Evolutionary conservation across 352 stramenopile species (phyloP).

Genomic region (Achlya hypogyna): DNA sequence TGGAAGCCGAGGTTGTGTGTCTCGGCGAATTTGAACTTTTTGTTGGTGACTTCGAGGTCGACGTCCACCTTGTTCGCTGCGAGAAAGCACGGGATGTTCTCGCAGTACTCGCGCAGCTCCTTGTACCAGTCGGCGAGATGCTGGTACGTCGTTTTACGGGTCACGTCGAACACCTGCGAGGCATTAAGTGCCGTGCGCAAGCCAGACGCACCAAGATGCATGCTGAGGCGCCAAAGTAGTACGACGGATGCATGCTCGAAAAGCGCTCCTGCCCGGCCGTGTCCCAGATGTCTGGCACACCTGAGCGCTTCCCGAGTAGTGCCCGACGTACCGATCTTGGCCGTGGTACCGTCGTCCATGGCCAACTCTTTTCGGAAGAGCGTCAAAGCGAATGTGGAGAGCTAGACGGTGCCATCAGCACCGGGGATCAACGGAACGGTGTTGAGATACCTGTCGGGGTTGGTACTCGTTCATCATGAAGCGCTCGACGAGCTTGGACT

Average conservation of each 20-base stretch:
- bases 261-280: constrained; percentile 94
- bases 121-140: constrained; percentile 88
- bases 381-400: constrained; percentile 94
- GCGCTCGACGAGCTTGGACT: constrained; percentile 93
- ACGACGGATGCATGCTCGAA: constrained; percentile 92
- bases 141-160: constrained; percentile 91
- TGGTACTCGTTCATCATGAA: constrained; percentile 96
- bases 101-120: constrained; percentile 89
- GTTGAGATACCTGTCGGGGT: constrained; percentile 52
- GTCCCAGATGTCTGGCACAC: constrained; percentile 91
- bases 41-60: constrained; percentile 91
- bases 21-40: constrained; percentile 94
- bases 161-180: constrained; percentile 89
- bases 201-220: constrained; percentile 74
- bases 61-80: constrained; percentile 98
- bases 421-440: background rate
- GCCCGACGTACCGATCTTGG: constrained; percentile 49
- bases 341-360: constrained; percentile 47
- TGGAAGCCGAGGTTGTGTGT: constrained; percentile 91
- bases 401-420: constrained; percentile 27
- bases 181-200: background rate
- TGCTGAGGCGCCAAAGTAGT: constrained; percentile 92
- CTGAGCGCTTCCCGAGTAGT: background rate
- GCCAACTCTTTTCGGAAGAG: constrained; percentile 89
- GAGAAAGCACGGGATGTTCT: constrained; percentile 87